These are phyloP conservation scores for Aspergillus pseudoglaucus DNA, from an alignment of 2,329 filamentous ascomycete genomes.

Conservation along the genomic window DNA sequence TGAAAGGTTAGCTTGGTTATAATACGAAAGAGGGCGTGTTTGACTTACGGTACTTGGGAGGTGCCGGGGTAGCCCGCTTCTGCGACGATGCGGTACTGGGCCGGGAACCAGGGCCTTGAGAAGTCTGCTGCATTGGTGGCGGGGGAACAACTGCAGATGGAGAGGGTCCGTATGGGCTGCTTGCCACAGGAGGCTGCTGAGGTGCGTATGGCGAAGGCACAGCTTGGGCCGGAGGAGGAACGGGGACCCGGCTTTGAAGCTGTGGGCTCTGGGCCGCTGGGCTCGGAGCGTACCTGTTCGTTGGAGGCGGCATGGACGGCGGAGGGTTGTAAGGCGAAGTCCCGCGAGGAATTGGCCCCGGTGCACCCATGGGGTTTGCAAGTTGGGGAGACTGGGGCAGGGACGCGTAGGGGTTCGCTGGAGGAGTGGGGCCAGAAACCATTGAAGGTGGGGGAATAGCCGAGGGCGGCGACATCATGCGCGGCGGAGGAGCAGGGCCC, in stretches of 20 bases:
- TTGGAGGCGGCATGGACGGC: constrained; percentile 61
- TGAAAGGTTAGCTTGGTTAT: constrained; percentile 10
- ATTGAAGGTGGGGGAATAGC: constrained; percentile 53
- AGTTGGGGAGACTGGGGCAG: constrained; percentile 39
- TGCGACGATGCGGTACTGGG: constrained; percentile 47
- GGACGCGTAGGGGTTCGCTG: constrained; percentile 34
- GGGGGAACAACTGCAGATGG: constrained; percentile 40
- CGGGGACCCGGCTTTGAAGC: constrained; percentile 40
- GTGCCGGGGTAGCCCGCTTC: constrained; percentile 41
- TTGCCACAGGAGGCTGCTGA: constrained; percentile 31
- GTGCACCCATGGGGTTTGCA: constrained; percentile 34
- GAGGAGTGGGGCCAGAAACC: constrained; percentile 56
- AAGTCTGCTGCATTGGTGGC: constrained; percentile 22
- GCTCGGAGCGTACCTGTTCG: constrained; percentile 68
- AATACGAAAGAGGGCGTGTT: neutral
- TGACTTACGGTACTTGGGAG: constrained; percentile 62
- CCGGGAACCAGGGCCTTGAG: constrained; percentile 36
- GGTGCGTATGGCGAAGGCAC: constrained; percentile 54
- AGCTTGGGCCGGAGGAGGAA: constrained; percentile 43
- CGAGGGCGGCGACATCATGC: constrained; percentile 65
- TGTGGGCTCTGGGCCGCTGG: constrained; percentile 51
- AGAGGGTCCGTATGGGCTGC: constrained; percentile 39
- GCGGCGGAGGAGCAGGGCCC: constrained; percentile 58
- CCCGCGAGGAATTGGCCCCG: constrained; percentile 61
- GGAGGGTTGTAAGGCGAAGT: constrained; percentile 83